These are phyloP conservation scores for Elaphomyces granulatus DNA, from an alignment of 495 filamentous ascomycete genomes.

Conservation along the genomic window DNA sequence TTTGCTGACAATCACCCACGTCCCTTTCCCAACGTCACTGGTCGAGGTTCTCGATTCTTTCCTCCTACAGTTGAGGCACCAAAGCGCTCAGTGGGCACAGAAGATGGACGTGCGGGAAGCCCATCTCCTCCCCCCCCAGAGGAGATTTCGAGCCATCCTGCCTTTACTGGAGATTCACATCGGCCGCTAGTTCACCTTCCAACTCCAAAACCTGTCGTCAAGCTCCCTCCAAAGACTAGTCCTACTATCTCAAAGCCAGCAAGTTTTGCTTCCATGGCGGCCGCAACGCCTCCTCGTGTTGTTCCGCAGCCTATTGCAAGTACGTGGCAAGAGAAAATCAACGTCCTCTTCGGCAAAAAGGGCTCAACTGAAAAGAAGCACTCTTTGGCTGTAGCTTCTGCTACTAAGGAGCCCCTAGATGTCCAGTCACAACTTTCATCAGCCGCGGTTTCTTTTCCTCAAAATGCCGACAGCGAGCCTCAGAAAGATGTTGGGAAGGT, in stretches of 20 bases:
- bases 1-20: constrained; percentile 24
- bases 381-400: constrained; percentile 39
- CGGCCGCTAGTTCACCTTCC: constrained; percentile 59
- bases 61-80: constrained; percentile 33
- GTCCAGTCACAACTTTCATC: constrained; percentile 31
- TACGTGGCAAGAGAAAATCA: constrained; percentile 62
- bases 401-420: constrained; percentile 47
- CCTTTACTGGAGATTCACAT: constrained; percentile 47
- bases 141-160: constrained; percentile 49
- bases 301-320: constrained; percentile 18
- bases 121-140: constrained; percentile 63
- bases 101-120: constrained; percentile 20
- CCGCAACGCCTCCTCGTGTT: constrained; percentile 22
- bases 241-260: constrained; percentile 31
- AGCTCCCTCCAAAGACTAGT: constrained; percentile 45
- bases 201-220: constrained; percentile 51
- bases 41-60: constrained; percentile 57
- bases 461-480: constrained; percentile 12
- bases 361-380: constrained; percentile 36
- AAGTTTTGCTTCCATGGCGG: constrained; percentile 42
- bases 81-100: constrained; percentile 24
- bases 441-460: constrained; percentile 46
- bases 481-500: constrained; percentile 26
- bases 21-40: constrained; percentile 24
- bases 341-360: constrained; percentile 53